phyloP scores from a whole-genome alignment of 352 stramenopile species.

The Globisporangium acanthophoron region DNA sequence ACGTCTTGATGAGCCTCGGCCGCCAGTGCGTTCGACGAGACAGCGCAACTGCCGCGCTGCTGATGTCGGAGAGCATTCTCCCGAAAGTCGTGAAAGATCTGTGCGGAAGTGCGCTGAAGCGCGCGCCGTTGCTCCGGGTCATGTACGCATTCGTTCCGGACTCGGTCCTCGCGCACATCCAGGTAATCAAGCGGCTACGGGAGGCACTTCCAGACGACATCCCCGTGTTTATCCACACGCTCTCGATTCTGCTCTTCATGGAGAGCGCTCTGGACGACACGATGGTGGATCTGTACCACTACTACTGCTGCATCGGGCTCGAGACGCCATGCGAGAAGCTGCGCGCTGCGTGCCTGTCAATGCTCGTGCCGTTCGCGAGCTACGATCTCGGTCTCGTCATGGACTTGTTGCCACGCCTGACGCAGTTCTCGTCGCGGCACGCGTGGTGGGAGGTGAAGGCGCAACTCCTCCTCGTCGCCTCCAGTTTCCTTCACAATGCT shows the following conservation, averaged over 20 bases:
- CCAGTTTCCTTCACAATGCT: slow-evolving; percentile 43
- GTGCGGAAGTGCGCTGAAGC: slow-evolving; percentile 29
- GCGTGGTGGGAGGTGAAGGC: slow-evolving; percentile 86
- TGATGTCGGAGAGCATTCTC: slow-evolving; percentile 55
- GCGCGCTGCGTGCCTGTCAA: slow-evolving; percentile 67
- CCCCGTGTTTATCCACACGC: slow-evolving; percentile 67
- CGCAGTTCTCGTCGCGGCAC: slow-evolving; percentile 46
- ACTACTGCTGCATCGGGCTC: slow-evolving; percentile 84
- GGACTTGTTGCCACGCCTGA: slow-evolving; percentile 60
- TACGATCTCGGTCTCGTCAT: slow-evolving; percentile 43
- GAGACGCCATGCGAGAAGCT: slow-evolving; percentile 71
- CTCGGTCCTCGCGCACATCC: slow-evolving; percentile 55
- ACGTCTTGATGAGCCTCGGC: slow-evolving; percentile 36
- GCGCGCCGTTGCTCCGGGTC: slow-evolving; percentile 45
- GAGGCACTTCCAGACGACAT: slow-evolving; percentile 57
- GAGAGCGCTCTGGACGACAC: slow-evolving; percentile 65
- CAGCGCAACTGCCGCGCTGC: slow-evolving; percentile 26
- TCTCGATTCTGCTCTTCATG: slow-evolving; percentile 66
- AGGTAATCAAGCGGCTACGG: slow-evolving; percentile 71
- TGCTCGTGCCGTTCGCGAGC: slow-evolving; percentile 50
- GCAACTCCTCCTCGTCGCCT: slow-evolving; percentile 63
- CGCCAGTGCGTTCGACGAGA: slow-evolving; percentile 46
- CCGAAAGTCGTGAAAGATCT: slow-evolving; percentile 32
- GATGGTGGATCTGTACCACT: slow-evolving; percentile 80
- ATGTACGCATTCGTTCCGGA: slow-evolving; percentile 55